These are phyloP conservation scores for Lasiosphaeriaceae sp. DNA, from an alignment of 495 filamentous ascomycete genomes.

Conservation along the genomic window DNA sequence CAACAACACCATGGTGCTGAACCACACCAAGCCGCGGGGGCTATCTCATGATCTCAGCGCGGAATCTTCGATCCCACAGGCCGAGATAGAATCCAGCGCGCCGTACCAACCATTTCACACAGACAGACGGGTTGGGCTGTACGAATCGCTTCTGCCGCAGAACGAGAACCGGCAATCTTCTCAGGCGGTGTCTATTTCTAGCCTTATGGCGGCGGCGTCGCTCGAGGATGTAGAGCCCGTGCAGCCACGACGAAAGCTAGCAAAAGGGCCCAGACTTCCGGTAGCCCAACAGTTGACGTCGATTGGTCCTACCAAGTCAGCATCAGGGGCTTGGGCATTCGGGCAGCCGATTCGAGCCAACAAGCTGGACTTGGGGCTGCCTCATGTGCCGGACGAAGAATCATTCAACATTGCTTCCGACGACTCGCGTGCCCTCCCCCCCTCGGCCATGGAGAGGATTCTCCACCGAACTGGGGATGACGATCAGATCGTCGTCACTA, in stretches of 20 bases:
- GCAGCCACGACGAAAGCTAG: conserved; percentile 10
- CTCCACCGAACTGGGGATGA: conserved; percentile 58
- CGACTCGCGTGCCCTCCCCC: conserved; percentile 48
- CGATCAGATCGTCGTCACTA: conserved; percentile 78
- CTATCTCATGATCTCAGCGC: conserved; percentile 30
- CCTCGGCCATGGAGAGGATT: conserved; percentile 54
- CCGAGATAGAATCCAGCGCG: conserved; percentile 89
- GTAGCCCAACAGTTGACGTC: not conserved
- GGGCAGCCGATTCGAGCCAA: conserved; percentile 58
- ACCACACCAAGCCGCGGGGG: conserved; percentile 25
- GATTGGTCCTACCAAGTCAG: not conserved
- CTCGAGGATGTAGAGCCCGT: conserved; percentile 10
- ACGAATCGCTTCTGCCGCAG: conserved; percentile 32
- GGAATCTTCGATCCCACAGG: conserved; percentile 66
- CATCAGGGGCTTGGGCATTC: conserved; percentile 59
- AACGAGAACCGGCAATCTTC: conserved; percentile 1
- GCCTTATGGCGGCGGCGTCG: not conserved
- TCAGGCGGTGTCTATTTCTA: conserved; percentile 25
- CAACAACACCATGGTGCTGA: conserved; percentile 39
- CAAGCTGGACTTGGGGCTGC: conserved; percentile 58
- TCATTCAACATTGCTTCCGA: conserved; percentile 46
- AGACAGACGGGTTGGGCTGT: conserved; percentile 70
- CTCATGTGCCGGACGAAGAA: conserved; percentile 50
- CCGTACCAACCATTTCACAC: conserved; percentile 91
- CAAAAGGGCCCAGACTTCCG: conserved; percentile 12